Percentiles rank a stretch among this genome's conserved stretches.
Conservation (phyloP, 2,329 filamentous ascomycete species). For the Elsinoe ampelina region DNA sequence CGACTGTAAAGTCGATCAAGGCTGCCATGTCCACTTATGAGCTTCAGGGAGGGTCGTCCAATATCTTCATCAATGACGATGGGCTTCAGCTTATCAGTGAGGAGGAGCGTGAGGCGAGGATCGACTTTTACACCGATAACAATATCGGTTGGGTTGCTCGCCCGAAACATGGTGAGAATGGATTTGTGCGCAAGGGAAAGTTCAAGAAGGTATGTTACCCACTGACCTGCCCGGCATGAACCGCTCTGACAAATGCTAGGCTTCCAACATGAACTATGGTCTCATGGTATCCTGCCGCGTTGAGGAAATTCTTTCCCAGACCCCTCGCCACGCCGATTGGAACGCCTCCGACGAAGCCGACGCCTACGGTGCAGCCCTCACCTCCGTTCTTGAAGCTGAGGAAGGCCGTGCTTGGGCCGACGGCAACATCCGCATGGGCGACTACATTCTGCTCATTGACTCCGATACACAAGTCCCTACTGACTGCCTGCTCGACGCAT, state of each 20-base stretch:
- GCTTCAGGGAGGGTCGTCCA: conserved; percentile 66
- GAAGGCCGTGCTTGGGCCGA: conserved; percentile 49
- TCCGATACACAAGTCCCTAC: conserved; percentile 59
- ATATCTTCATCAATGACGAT: conserved; percentile 67
- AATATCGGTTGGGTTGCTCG: conserved; percentile 42
- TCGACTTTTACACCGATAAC: conserved; percentile 42
- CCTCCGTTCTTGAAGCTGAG: conserved; percentile 44
- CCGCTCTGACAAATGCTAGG: conserved; percentile 18
- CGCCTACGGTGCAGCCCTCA: conserved; percentile 43
- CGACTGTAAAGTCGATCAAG: conserved; percentile 70
- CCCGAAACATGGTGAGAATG: conserved; percentile 41
- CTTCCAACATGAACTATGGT: conserved; percentile 65
- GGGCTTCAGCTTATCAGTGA: conserved; percentile 56
- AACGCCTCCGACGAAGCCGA: conserved; percentile 30
- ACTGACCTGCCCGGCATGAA: background rate
- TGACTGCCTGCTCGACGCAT: conserved; percentile 59
- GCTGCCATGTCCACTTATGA: conserved; percentile 69
- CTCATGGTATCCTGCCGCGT: conserved; percentile 53
- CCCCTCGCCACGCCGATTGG: conserved; percentile 30
- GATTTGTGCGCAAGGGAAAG: conserved; percentile 51
- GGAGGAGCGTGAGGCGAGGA: conserved; percentile 35
- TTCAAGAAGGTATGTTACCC: conserved; percentile 49
- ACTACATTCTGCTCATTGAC: conserved; percentile 59
- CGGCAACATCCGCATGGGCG: conserved; percentile 52
- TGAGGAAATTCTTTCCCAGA: conserved; percentile 46